Conservation (phyloP, 768 basidiomycete species). For the Amanita pseudoporphyria region DNA sequence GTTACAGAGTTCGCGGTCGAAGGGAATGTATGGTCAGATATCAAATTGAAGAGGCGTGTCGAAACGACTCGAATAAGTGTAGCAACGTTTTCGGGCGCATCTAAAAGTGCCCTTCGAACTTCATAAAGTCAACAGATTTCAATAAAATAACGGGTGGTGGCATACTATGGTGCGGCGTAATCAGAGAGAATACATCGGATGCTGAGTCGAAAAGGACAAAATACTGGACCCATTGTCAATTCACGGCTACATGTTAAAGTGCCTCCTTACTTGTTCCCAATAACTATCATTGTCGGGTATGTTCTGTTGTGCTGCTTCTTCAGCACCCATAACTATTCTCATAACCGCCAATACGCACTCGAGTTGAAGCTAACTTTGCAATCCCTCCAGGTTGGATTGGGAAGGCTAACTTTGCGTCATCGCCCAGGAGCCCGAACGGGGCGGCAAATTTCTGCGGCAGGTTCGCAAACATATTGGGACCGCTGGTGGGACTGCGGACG, state of each 20-base stretch:
- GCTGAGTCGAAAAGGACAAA: constrained; percentile 80
- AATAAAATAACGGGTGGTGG: constrained; percentile 11
- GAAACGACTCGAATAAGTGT: constrained; percentile 70
- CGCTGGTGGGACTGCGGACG: neutral
- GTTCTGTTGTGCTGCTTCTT: constrained; percentile 34
- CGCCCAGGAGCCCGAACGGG: constrained; percentile 70
- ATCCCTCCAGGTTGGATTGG: constrained; percentile 77
- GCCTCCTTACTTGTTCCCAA: constrained; percentile 71
- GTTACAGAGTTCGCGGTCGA: constrained; percentile 47
- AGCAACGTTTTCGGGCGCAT: constrained; percentile 80
- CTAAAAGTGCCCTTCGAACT: constrained; percentile 78
- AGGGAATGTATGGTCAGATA: constrained; percentile 77
- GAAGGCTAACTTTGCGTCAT: constrained; percentile 87
- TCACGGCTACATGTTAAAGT: neutral
- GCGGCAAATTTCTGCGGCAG: constrained; percentile 65
- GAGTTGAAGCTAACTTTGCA: constrained; percentile 57
- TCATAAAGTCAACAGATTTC: constrained; percentile 3
- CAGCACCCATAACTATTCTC: neutral
- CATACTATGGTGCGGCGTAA: constrained; percentile 79
- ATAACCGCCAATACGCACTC: constrained; percentile 39
- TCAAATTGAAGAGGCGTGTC: constrained; percentile 59
- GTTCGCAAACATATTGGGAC: constrained; percentile 50
- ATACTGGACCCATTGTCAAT: constrained; percentile 39
- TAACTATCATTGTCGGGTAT: constrained; percentile 71
- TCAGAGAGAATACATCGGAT: constrained; percentile 85